Evolutionary conservation across 2,329 filamentous ascomycete genomes (phyloP), one percentile per base, ranked within the genome.

Genomic region (Cladosporium cucumerinum): DNA sequence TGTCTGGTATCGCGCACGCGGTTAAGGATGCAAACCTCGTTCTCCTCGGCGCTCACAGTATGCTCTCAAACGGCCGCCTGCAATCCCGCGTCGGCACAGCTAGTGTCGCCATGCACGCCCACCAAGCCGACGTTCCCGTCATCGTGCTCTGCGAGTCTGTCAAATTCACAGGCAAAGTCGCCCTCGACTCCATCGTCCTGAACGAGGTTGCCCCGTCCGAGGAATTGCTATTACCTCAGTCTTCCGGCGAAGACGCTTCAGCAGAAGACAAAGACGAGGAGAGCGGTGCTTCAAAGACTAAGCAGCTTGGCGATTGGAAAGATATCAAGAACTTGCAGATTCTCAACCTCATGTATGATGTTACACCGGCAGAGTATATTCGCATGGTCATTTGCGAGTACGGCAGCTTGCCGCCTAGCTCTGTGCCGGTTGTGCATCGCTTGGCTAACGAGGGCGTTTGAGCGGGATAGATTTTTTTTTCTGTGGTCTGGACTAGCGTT

Each of bases 1-100:
- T 96, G 46, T 89, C 91, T 66, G 92, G 89, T 16, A 82, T 96
- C 64, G 87, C 87, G 59, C 87, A 91, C 69, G 88, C 90, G 52
- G 85, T 97, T 61, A 86, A 87, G 68, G 82, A 87, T 39, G 87
- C 86, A 0, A 90, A 88, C 7, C 88, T 89, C 71, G 88, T 95
- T 11, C 86, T 98, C 60, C 82, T 99, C 1, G 93, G 93, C 14
- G 93, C 93, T 5, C 93, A 97, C 75, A 91, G 92, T 46, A 95
- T 99, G 87, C 95, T 97, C 80, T 93, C 91, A 70, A 98, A 98
- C 77, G 95, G 95, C 8, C 86, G 91, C 36, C 85, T 99, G 71
- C 96, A 96, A 78, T 94, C 91, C 5, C 87, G 93, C 23, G 87
- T 92, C 11, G 95, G 95, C 66, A 97, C 93, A 3, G 92, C 91